Evolutionary conservation across 2,329 filamentous ascomycete species (phyloP).

Genomic region (Zasmidium citrigriseum): DNA sequence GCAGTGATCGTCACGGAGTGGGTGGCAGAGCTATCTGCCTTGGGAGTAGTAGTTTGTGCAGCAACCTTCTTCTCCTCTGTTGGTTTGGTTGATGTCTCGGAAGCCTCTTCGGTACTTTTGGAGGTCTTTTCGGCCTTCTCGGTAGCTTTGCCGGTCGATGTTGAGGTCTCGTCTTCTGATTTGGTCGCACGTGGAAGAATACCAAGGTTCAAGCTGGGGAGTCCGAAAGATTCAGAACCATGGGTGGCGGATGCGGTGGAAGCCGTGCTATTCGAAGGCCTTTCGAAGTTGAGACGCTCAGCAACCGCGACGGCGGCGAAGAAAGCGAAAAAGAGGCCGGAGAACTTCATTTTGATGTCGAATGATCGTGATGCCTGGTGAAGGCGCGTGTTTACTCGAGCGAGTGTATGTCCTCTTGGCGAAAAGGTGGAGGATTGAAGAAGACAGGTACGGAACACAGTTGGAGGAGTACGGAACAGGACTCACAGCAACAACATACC

Average conservation of each 20-base stretch:
- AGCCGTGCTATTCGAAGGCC: neutral
- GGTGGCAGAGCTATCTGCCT: neutral
- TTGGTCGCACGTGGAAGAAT: neutral
- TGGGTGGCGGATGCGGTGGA: neutral
- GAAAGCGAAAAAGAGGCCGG: neutral
- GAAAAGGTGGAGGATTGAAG: neutral
- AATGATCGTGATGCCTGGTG: constrained; percentile 1
- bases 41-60: neutral
- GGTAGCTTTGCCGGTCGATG: too few species aligned
- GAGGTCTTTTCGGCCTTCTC: too few species aligned
- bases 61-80: neutral
- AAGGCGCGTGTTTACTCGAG: neutral
- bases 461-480: neutral
- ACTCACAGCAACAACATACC: neutral
- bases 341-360: neutral
- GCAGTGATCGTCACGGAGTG: neutral
- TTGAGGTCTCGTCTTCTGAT: neutral
- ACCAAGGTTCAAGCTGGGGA: neutral
- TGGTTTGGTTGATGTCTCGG: neutral
- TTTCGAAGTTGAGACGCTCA: neutral
- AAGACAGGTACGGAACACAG: neutral
- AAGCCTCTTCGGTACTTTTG: too few species aligned
- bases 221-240: neutral
- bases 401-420: neutral
- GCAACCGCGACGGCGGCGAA: neutral